Percentiles rank a stretch among this genome's conserved stretches.
phyloP scores from a whole-genome alignment of 179 eudicot genomes.

The Nepenthes alata region DNA sequence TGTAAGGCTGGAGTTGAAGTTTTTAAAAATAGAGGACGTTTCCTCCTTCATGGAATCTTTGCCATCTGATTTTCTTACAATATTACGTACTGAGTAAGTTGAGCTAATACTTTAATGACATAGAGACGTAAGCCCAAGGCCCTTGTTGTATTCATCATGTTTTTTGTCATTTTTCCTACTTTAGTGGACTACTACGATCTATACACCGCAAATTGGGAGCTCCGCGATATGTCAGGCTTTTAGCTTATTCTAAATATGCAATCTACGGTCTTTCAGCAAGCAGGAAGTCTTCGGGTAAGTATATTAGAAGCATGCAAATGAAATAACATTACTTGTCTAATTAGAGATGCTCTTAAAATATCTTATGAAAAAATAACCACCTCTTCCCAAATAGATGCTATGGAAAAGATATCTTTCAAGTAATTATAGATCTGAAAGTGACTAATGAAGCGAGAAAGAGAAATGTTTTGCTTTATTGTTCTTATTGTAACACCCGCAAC shows the following conservation, averaged over 20 bases:
- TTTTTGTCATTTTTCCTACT: slow-evolving; percentile 2
- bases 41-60: slow-evolving; percentile 90
- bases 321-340: not conserved
- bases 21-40: slow-evolving; percentile 58
- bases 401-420: too few relatives aligned
- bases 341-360: not conserved
- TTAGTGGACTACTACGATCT: slow-evolving; percentile 71
- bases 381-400: too few relatives aligned
- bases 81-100: slow-evolving; percentile 68
- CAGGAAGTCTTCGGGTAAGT: slow-evolving; percentile 39
- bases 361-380: not conserved
- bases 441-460: not conserved
- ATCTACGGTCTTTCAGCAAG: slow-evolving; percentile 45
- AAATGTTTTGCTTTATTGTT: not conserved
- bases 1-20: slow-evolving; percentile 54
- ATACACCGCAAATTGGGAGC: slow-evolving; percentile 58
- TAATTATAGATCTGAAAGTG: not conserved
- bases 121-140: not conserved
- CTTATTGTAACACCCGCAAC: not conserved
- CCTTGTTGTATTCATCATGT: not conserved
- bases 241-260: slow-evolving; percentile 66
- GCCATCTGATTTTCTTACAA: slow-evolving; percentile 60
- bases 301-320: not conserved
- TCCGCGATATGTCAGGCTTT: slow-evolving; percentile 45
- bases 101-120: slow-evolving; percentile 2